phyloP scores from a whole-genome alignment of 1,284 basidiomycete genomes.

The Sparassis latifolia region DNA sequence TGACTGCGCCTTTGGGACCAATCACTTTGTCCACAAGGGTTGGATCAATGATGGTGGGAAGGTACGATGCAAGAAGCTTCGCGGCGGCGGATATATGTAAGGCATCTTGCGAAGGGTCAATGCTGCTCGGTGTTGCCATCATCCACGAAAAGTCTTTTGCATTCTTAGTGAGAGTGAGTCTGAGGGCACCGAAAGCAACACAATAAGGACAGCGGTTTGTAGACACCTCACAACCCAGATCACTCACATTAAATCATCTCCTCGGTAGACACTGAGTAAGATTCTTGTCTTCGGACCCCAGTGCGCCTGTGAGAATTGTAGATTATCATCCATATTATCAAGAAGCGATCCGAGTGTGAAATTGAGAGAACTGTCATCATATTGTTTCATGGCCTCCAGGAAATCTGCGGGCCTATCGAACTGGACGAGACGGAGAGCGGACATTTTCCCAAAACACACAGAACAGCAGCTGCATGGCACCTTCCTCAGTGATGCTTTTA shows the following conservation, averaged over 20 bases:
- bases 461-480: too few species aligned
- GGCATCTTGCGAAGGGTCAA: not conserved
- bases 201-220: too few species aligned
- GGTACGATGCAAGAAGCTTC: not conserved
- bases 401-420: not conserved
- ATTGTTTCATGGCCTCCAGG: not conserved
- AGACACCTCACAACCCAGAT: not conserved
- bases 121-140: not conserved
- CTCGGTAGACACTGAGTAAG: not conserved
- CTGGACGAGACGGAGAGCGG: not conserved
- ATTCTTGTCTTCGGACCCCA: not conserved
- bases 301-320: not conserved
- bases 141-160: slow-evolving; percentile 3
- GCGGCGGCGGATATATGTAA: not conserved
- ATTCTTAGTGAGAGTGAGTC: slow-evolving; percentile 3
- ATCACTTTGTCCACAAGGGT: slow-evolving; percentile 6
- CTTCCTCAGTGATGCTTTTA: too few species aligned
- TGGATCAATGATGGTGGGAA: not conserved
- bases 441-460: not conserved
- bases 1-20: slow-evolving; percentile 10
- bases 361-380: slow-evolving; percentile 2
- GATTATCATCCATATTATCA: not conserved
- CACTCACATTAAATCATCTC: slow-evolving; percentile 1
- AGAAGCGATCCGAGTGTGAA: slow-evolving; percentile 2
- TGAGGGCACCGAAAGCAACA: not conserved